These are phyloP conservation scores for Trichosporon asahii DNA, from an alignment of 1,284 basidiomycete species.

Conservation along the genomic window DNA sequence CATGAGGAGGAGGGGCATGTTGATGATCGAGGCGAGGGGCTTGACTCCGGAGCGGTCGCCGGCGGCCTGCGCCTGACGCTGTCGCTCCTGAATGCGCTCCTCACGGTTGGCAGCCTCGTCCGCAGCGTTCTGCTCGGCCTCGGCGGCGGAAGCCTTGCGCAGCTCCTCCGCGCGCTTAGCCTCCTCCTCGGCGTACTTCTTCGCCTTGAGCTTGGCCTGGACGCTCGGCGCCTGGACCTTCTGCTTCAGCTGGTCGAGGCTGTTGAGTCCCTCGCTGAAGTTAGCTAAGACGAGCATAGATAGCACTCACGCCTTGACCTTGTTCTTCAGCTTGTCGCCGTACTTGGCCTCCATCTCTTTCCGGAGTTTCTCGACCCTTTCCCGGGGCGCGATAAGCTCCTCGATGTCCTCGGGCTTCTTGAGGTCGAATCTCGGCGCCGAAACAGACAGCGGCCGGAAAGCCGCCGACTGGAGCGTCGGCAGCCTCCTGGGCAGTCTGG, in stretches of 20 bases:
- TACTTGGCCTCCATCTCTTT: conserved; percentile 51
- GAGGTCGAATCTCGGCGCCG: background rate
- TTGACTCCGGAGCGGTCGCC: conserved; percentile 50
- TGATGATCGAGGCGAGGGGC: conserved; percentile 76
- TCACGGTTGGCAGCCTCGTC: conserved; percentile 50
- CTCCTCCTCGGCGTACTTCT: conserved; percentile 25
- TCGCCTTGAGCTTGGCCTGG: conserved; percentile 32
- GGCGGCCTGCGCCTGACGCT: conserved; percentile 30
- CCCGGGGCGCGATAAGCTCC: conserved; percentile 44
- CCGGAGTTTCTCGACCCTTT: conserved; percentile 45
- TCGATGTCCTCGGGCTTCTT: conserved; percentile 28
- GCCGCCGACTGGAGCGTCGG: background rate
- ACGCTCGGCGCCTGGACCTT: conserved; percentile 42
- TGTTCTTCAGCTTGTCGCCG: conserved; percentile 47
- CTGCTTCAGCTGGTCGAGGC: conserved; percentile 49
- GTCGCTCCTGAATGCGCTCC: conserved; percentile 42
- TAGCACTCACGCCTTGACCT: conserved; percentile 45
- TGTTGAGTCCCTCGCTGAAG: conserved; percentile 42
- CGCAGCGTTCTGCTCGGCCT: conserved; percentile 54
- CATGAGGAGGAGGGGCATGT: conserved; percentile 66
- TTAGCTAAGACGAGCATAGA: background rate
- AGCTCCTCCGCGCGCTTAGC: conserved; percentile 14
- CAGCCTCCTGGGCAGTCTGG: background rate
- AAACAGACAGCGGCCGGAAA: background rate
- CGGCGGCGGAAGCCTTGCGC: conserved; percentile 6